Percentiles rank a stretch among this genome's conserved stretches.
These are phyloP conservation scores for Wickerhamiella vanderwaltii DNA, from an alignment of 805 yeast species.

Conservation along the genomic window DNA sequence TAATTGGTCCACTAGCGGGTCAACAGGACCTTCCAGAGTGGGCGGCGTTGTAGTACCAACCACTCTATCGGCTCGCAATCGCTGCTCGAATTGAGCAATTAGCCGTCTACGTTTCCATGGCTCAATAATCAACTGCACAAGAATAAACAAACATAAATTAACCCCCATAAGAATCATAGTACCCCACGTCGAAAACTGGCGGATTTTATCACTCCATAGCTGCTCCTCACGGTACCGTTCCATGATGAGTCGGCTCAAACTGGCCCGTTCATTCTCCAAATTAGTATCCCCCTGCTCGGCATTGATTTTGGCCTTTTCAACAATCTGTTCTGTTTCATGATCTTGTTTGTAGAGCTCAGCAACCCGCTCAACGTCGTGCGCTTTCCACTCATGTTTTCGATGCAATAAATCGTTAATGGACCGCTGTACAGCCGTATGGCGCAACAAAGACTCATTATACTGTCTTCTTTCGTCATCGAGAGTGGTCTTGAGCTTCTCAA, in stretches of 20 bases:
- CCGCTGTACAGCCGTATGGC: slow-evolving; percentile 58
- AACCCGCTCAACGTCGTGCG: slow-evolving; percentile 69
- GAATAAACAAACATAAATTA: slow-evolving; percentile 61
- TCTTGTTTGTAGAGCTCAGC: slow-evolving; percentile 72
- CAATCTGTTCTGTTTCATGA: slow-evolving; percentile 56
- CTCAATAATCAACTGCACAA: slow-evolving; percentile 79
- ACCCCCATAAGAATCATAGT: slow-evolving; percentile 82
- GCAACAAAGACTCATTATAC: slow-evolving; percentile 23
- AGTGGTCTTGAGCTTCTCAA: slow-evolving; percentile 37
- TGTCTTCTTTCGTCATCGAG: slow-evolving; percentile 35
- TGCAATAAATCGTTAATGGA: slow-evolving; percentile 80
- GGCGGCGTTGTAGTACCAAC: too few species aligned
- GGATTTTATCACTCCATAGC: slow-evolving; percentile 92
- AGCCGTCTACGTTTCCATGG: slow-evolving; percentile 85
- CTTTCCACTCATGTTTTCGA: slow-evolving; percentile 70
- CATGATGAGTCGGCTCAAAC: slow-evolving; percentile 61
- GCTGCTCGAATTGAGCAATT: slow-evolving; percentile 72
- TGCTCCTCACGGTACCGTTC: slow-evolving; percentile 94
- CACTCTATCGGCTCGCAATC: too few species aligned
- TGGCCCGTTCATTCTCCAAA: slow-evolving; percentile 43
- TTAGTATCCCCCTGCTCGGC: slow-evolving; percentile 39
- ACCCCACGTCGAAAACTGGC: slow-evolving; percentile 94
- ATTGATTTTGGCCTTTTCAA: slow-evolving; percentile 40
- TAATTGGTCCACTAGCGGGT: too few species aligned
- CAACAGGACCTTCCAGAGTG: too few species aligned